Evolutionary conservation across 768 basidiomycete species (phyloP), one percentile per base, ranked within the genome.

Genomic region (Xerocomellus amylosporus): DNA sequence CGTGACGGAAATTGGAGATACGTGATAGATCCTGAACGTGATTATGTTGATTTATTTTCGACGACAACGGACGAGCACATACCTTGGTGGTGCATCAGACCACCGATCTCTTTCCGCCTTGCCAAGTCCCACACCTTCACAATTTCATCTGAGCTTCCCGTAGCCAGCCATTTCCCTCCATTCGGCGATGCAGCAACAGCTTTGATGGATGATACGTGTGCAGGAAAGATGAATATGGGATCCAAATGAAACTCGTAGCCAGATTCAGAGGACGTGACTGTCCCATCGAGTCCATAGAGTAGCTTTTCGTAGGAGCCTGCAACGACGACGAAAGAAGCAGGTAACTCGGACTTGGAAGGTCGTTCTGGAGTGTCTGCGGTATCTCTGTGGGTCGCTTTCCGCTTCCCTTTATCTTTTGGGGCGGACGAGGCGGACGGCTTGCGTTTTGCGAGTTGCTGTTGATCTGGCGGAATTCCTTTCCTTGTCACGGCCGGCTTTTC

Each of bases 231-330:
- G 73, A 99, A 99, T 41, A 90, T 80, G 0, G 97, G 93, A 51
- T 84, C 83, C 28, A 96, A 65, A 20, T 69, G 58, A 49, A 77
- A 75, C 46, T 66, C 63, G 57, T 71, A 70, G 24, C 66, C 64
- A 45, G 68, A 47, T 39, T 62, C 62, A 4, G 69, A 53, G 51
- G 60, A 43, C 17, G 73, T 71, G 42, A 82, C 73, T 0, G 81
- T 75, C 34, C 88, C 92, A 54, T 92, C 81, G 17, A 97, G 76
- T 13, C 95, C 95, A 62, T 97, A 98, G 17, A 99, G 79, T 15
- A 98, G 77, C 65, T 95, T 97, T 76, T 99, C 97, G 71, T 98
- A 99, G 17, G 95, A 92, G 0, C 97, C 97, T 1, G 87, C 90
- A 24, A 98, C 77, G 58, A 98, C 72, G 71, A 91, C 87, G 79